phyloP scores from a whole-genome alignment of 345 rosid species.

The Brassica napus region Da-Ae NC_063440.1:17988501-17989000 shows the following conservation, averaged over 20 bases:
- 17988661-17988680: slow-evolving; percentile 19
- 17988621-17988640: slow-evolving; percentile 93
- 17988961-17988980: slow-evolving; percentile 58
- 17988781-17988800: slow-evolving; percentile 91
- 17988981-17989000: slow-evolving; percentile 46
- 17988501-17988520: slow-evolving; percentile 12
- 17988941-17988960: slow-evolving; percentile 88
- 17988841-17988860: slow-evolving; percentile 36
- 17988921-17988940: slow-evolving; percentile 80
- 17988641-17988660: slow-evolving; percentile 61
- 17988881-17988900: slow-evolving; percentile 87
- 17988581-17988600: slow-evolving; percentile 41
- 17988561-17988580: slow-evolving; percentile 21
- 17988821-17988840: slow-evolving; percentile 64
- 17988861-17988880: slow-evolving; percentile 72
- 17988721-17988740: slow-evolving; percentile 64
- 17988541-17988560: slow-evolving; percentile 18
- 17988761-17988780: slow-evolving; percentile 60
- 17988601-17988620: slow-evolving; percentile 49
- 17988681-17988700: slow-evolving; percentile 27
- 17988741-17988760: slow-evolving; percentile 74
- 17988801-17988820: slow-evolving; percentile 94
- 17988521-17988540: not conserved
- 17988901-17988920: slow-evolving; percentile 63
- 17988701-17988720: slow-evolving; percentile 67